phyloP scores from a whole-genome alignment of 2,329 filamentous ascomycete species.

The Talaromyces marneffei region DNA sequence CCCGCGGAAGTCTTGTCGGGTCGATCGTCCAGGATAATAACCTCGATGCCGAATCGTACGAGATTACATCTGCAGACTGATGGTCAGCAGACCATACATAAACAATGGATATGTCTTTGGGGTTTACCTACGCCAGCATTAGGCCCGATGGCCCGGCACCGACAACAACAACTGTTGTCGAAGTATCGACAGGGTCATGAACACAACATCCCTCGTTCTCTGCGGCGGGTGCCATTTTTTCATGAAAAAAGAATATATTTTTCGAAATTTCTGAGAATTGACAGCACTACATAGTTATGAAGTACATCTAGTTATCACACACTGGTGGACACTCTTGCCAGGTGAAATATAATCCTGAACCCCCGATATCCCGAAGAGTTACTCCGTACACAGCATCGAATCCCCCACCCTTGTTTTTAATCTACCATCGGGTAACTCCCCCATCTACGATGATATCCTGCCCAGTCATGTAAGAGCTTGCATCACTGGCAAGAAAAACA shows the following conservation, averaged over 20 bases:
- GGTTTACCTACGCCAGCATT: conserved; percentile 35
- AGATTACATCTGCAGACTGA: conserved; percentile 46
- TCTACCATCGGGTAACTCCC: conserved; percentile 23
- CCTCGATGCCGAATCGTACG: conserved; percentile 60
- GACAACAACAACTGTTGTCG: conserved; percentile 22
- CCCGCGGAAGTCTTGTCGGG: conserved; percentile 63
- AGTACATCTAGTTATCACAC: not conserved
- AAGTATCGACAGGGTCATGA: not conserved
- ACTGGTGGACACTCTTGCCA: not conserved
- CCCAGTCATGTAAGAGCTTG: conserved; percentile 39
- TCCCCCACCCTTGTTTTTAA: not conserved
- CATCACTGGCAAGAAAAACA: conserved; percentile 39
- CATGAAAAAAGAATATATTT: not conserved
- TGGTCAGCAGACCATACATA: not conserved
- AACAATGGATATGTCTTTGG: not conserved
- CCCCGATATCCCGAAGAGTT: not conserved
- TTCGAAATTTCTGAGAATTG: not conserved
- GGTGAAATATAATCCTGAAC: not conserved
- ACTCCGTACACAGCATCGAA: too few relatives aligned
- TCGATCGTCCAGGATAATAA: conserved; percentile 63
- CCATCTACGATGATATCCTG: conserved; percentile 39
- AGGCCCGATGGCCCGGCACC: conserved; percentile 43
- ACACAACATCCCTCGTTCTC: not conserved
- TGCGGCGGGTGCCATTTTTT: not conserved
- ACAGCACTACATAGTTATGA: not conserved